phyloP scores from a whole-genome alignment of 106 monocot species.

The Dendrobium chrysotoxum region DNA sequence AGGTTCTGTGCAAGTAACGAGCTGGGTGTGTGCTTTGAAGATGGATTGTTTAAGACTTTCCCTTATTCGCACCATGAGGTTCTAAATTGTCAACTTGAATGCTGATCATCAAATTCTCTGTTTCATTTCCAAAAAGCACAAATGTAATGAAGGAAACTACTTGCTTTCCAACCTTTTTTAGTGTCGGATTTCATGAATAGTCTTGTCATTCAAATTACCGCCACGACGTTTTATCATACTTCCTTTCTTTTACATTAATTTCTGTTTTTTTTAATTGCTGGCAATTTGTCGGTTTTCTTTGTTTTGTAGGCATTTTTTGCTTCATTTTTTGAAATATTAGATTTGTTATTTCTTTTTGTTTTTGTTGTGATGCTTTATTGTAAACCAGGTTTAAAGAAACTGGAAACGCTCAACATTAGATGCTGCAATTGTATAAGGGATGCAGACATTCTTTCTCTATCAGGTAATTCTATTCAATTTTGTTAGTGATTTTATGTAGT shows the following conservation, averaged over 20 bases:
- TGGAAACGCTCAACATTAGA: conserved; percentile 76
- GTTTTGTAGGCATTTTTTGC: background rate
- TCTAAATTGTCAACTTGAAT: background rate
- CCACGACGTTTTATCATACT: background rate
- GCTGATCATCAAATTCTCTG: background rate
- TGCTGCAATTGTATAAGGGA: conserved; percentile 92
- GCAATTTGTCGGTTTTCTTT: background rate
- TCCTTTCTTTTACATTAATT: background rate
- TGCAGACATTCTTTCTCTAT: conserved; percentile 68
- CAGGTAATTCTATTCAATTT: conserved; percentile 39
- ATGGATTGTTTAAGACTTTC: background rate
- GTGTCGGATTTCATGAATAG: background rate
- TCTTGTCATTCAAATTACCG: background rate
- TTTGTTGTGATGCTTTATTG: background rate
- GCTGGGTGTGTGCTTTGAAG: background rate
- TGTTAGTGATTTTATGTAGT: background rate
- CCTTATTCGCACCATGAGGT: background rate
- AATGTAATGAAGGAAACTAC: background rate
- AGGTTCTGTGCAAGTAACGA: background rate
- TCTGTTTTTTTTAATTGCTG: background rate
- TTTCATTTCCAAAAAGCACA: background rate
- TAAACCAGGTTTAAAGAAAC: conserved; percentile 61
- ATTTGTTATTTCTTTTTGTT: background rate
- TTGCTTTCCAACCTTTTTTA: background rate
- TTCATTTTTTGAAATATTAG: background rate